Evolutionary conservation across 2,329 filamentous ascomycete genomes (phyloP), one percentile per base, ranked within the genome.

Genomic region (Thermothelomyces thermophilus): DNA sequence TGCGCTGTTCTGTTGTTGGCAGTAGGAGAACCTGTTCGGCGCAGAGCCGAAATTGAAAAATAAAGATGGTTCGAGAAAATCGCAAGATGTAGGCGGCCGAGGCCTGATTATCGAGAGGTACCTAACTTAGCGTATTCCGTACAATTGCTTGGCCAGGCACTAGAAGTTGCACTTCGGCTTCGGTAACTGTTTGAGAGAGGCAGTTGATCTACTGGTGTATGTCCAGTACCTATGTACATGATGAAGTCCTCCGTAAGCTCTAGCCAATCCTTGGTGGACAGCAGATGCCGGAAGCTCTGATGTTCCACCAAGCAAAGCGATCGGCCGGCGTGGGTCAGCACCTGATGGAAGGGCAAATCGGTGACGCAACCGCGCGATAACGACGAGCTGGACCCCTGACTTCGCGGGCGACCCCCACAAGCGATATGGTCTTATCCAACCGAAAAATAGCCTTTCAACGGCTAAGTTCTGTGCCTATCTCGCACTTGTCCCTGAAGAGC

Each of bases 341-440:
- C 51, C 52, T 54, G 56, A 52, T 42, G 49, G 45, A 40, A n/a
- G 33, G 31, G 35, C 42, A 48, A 57, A 59, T 59, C 57, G 51
- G 57, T 59, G 57, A 59, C 57, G 57, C 56, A 58, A 59, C 47
- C 19, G 48, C 40, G 40, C 46, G 56, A 56, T 56, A 58, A 56
- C 28, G 33, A n/a, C n/a, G n/a, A n/a, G n/a, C n/a, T n/a, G n/a
- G n/a, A n/a, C n/a, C n/a, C n/a, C n/a, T n/a, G 24, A 33, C 45
- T 43, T 20, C 16, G 19, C 19, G 35, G 22, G 8, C 24, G 39
- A 36, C 19, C 7, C 17, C n/a, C n/a, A n/a, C 24, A 20, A 22
- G 31, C 31, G 24, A 26, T 9, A 9, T 5, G 35, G 17, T 31
- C 9, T 28, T 11, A 14, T 22, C 8, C n/a, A 19, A 16, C 17